phyloP scores from a whole-genome alignment of 768 basidiomycete species.

The Lactifluus subvellereus region DNA sequence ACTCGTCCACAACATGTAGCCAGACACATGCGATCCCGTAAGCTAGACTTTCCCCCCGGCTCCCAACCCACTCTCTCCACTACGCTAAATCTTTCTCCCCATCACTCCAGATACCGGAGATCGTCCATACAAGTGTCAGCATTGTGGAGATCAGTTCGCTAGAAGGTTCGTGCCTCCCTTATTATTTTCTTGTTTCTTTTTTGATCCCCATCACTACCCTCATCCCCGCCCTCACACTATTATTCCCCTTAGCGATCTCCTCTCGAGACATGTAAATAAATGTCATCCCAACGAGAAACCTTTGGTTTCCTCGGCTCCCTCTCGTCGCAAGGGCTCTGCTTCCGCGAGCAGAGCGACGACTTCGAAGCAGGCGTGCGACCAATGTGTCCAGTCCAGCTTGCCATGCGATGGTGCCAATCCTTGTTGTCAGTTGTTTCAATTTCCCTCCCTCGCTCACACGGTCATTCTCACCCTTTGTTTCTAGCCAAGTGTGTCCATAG shows the following conservation, averaged over 20 bases:
- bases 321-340: slow-evolving; percentile 60
- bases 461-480: not conserved
- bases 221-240: not conserved
- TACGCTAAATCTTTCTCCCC: not conserved
- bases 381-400: slow-evolving; percentile 68
- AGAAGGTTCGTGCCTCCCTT: slow-evolving; percentile 49
- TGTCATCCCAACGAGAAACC: slow-evolving; percentile 77
- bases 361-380: slow-evolving; percentile 80
- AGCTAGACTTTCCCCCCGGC: slow-evolving; percentile 34
- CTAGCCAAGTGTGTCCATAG: slow-evolving; percentile 69
- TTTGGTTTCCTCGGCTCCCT: slow-evolving; percentile 34
- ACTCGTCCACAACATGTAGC: slow-evolving; percentile 88
- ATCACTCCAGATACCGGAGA: slow-evolving; percentile 69
- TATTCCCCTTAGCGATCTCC: slow-evolving; percentile 54
- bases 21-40: slow-evolving; percentile 86
- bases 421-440: slow-evolving; percentile 48
- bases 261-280: slow-evolving; percentile 83
- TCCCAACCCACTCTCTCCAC: not conserved
- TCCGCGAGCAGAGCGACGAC: slow-evolving; percentile 68
- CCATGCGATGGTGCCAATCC: slow-evolving; percentile 79
- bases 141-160: slow-evolving; percentile 87
- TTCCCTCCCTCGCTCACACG: slow-evolving; percentile 5
- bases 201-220: not conserved
- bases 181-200: not conserved
- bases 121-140: slow-evolving; percentile 82